Evolutionary conservation across 805 yeast genomes (phyloP), one percentile per base, ranked within the genome.

Genomic region (Yamadazyma nakazawae): DNA sequence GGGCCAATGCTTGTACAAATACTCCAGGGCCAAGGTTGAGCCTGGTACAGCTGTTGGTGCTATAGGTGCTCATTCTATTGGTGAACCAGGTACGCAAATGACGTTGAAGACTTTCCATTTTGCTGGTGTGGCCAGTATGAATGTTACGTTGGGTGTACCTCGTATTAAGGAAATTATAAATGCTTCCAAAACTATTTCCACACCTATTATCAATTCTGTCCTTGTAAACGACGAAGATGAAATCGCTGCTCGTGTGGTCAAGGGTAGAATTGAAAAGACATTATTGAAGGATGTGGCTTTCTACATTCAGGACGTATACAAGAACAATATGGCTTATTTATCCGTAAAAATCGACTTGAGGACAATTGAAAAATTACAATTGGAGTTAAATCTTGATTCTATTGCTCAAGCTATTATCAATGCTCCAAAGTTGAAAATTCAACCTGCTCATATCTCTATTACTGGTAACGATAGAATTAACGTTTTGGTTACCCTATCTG

Each of bases 21-120:
- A 94, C 61, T 81, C 81, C 45, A 78, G 85, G 55, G 97, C 99
- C 7, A 84, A 84, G 68, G 97, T 94, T 14, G 99, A 94, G 66
- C 99, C 99, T 1, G 99, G 98, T 52, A 94, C 99, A 3, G 99
- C 99, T 2, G 98, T 94, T 46, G 99, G 99, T 55, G 98, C 99
- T 21, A 91, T 94, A 69, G 99, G 98, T 56, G 99, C 99, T 0
- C 99, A 94, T 64, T 88, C 97, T 37, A 94, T 94, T 74, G 99
- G 99, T 72, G 99, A 92, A 63, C 99, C 99, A 18, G 99, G 98
- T 65, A 94, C 99, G 0, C 99, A 94, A 72, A 94, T 94, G 99
- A 94, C 99, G 4, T 78, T 80, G 64, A 80, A 80, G 63, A 80
- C 84, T 57, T 92, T 92, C 88, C 99, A 94, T 76, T 94, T 94